These are phyloP conservation scores for Phlebiopsis gigantea DNA, from an alignment of 768 basidiomycete genomes.

Conservation along the genomic window DNA sequence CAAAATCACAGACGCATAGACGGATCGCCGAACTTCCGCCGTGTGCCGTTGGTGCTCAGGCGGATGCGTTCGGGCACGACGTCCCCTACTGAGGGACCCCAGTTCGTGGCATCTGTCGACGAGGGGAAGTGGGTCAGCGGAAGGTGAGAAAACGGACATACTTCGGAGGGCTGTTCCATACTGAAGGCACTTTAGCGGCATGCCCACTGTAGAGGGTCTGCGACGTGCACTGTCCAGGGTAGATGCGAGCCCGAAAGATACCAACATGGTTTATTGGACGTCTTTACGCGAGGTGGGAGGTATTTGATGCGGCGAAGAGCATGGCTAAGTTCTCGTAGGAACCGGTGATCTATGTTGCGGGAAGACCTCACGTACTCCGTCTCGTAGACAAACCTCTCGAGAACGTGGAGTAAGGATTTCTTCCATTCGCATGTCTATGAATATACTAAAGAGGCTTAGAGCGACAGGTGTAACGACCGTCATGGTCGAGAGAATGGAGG, in stretches of 20 bases:
- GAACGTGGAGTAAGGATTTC: conserved; percentile 77
- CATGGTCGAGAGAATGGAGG: conserved; percentile 90
- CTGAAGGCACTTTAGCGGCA: conserved; percentile 60
- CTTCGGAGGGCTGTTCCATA: no score
- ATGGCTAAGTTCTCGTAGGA: no score
- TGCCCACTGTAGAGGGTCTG: conserved; percentile 91
- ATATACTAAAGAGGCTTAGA: conserved; percentile 34
- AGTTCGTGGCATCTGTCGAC: conserved; percentile 32
- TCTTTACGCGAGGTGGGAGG: no score
- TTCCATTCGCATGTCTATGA: neutral
- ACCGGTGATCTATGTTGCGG: conserved; percentile 87
- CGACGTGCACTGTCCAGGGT: conserved; percentile 75
- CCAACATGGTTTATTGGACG: conserved; percentile 85
- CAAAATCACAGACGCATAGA: conserved; percentile 64
- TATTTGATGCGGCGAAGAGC: no score
- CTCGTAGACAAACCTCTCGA: conserved; percentile 83
- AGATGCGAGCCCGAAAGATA: conserved; percentile 74
- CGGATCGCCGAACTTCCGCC: conserved; percentile 91
- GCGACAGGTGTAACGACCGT: conserved; percentile 91
- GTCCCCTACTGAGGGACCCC: conserved; percentile 27
- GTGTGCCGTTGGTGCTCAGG: conserved; percentile 58
- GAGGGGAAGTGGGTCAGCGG: conserved; percentile 70
- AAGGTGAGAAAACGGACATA: conserved; percentile 59
- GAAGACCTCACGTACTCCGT: conserved; percentile 86
- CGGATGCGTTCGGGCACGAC: conserved; percentile 23